phyloP scores from a whole-genome alignment of 2,329 filamentous ascomycete species.

The Fusarium caatingaense region DNA sequence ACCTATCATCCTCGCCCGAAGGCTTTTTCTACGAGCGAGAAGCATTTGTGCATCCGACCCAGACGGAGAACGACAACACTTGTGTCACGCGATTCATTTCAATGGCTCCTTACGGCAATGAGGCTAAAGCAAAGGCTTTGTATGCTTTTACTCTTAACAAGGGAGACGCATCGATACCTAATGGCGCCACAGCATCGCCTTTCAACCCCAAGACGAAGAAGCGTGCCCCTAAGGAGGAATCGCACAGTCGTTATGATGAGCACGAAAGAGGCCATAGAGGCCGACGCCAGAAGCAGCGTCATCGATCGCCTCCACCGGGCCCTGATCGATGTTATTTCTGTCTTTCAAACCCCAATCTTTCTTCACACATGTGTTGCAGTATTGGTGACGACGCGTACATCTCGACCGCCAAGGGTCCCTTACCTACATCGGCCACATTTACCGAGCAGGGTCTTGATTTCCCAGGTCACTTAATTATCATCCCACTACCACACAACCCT shows the following conservation, averaged over 20 bases:
- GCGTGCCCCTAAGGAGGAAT: conserved; percentile 60
- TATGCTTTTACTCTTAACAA: conserved; percentile 82
- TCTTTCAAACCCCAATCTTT: conserved; percentile 84
- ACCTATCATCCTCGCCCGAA: conserved; percentile 76
- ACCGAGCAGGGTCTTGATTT: conserved; percentile 72
- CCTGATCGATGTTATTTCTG: conserved; percentile 95
- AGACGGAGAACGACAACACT: conserved; percentile 60
- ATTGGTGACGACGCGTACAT: conserved; percentile 90
- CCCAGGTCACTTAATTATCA: conserved; percentile 89
- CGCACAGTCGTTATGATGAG: conserved; percentile 66
- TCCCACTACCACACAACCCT: conserved; percentile 84
- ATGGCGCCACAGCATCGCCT: conserved; percentile 81
- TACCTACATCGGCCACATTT: conserved; percentile 79
- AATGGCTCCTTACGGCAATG: conserved; percentile 81
- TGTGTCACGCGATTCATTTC: conserved; percentile 90
- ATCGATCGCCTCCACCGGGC: conserved; percentile 68
- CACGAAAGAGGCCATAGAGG: conserved; percentile 58
- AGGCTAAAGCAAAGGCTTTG: conserved; percentile 80
- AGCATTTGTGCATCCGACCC: conserved; percentile 80
- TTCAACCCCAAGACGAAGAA: conserved; percentile 70
- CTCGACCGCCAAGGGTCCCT: conserved; percentile 90
- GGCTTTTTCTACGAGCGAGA: conserved; percentile 88
- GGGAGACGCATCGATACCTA: conserved; percentile 71
- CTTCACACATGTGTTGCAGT: conserved; percentile 88
- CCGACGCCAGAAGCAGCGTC: conserved; percentile 60